Evolutionary conservation across 306 rosid species (phyloP).

Genomic region (Prosopis cineraria): DNA sequence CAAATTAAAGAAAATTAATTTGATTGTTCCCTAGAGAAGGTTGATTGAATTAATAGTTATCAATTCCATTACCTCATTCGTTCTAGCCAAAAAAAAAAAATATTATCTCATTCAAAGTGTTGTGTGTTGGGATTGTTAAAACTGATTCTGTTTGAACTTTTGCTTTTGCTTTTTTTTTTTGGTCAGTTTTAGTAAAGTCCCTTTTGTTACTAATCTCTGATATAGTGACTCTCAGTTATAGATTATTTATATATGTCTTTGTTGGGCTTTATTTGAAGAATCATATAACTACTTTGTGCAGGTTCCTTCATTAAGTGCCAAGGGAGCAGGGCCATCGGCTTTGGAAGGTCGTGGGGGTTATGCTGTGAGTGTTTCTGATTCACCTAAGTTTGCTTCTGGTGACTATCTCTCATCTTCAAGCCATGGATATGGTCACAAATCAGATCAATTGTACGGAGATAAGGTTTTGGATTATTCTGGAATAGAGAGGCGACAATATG

Average conservation of each 20-base stretch:
- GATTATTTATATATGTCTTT: not conserved
- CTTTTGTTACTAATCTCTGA: conserved; percentile 8
- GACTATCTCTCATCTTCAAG: conserved; percentile 81
- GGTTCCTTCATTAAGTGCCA: conserved; percentile 66
- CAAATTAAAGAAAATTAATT: not conserved
- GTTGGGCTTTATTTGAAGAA: not conserved
- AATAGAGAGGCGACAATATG: conserved; percentile 83
- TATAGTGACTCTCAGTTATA: not conserved
- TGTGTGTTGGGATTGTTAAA: not conserved
- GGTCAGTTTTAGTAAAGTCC: not conserved
- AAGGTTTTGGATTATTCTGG: conserved; percentile 81
- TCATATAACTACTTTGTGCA: conserved; percentile 22
- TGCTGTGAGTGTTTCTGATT: conserved; percentile 65
- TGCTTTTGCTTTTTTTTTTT: not conserved
- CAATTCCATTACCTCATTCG: not conserved
- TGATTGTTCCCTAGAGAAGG: not conserved
- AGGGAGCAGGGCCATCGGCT: conserved; percentile 70
- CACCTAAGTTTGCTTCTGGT: conserved; percentile 79
- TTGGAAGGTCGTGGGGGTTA: conserved; percentile 83
- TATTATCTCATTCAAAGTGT: not conserved
- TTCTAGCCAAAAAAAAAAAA: not conserved
- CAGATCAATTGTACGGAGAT: conserved; percentile 78
- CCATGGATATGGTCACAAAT: conserved; percentile 80
- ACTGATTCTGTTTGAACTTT: not conserved
- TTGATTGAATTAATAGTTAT: not conserved